phyloP scores from a whole-genome alignment of 495 filamentous ascomycete species.

The Penicillium lividum region DNA sequence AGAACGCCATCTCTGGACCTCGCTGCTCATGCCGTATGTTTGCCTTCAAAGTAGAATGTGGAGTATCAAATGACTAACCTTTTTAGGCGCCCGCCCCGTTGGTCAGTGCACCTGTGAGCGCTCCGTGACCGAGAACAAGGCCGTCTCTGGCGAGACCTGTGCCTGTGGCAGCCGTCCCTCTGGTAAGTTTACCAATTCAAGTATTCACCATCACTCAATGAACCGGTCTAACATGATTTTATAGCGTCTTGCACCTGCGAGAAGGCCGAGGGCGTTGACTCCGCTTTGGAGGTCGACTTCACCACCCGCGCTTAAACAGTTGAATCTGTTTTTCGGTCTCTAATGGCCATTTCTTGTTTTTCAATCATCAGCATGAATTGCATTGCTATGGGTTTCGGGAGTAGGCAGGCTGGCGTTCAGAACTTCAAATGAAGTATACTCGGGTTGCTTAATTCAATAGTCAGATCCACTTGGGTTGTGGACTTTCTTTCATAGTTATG shows the following conservation, averaged over 20 bases:
- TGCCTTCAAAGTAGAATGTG: conserved; percentile 6
- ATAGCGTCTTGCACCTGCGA: conserved; percentile 82
- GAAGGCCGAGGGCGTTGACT: conserved; percentile 59
- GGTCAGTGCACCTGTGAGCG: conserved; percentile 83
- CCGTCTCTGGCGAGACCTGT: conserved; percentile 61
- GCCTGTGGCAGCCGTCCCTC: conserved; percentile 74
- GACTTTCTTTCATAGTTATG: neutral
- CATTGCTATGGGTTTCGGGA: conserved; percentile 7
- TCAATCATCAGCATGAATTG: conserved; percentile 11
- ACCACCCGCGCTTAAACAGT: conserved; percentile 53
- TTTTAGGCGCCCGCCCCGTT: conserved; percentile 66
- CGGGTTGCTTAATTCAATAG: neutral
- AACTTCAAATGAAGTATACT: conserved; percentile 8
- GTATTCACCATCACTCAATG: neutral
- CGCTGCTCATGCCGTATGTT: conserved; percentile 81
- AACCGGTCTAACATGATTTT: conserved; percentile 1
- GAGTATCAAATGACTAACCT: conserved; percentile 12
- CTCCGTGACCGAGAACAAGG: conserved; percentile 67
- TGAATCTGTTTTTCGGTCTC: neutral
- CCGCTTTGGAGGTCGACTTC: conserved; percentile 71
- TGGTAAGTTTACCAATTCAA: conserved; percentile 47
- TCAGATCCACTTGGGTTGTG: neutral
- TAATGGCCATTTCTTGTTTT: conserved; percentile 8
- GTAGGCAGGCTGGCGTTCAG: conserved; percentile 17
- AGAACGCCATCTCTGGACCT: conserved; percentile 73